Evolutionary conservation across 306 rosid species (phyloP).

Genomic region (Sphenostylis stenocarpa): DNA sequence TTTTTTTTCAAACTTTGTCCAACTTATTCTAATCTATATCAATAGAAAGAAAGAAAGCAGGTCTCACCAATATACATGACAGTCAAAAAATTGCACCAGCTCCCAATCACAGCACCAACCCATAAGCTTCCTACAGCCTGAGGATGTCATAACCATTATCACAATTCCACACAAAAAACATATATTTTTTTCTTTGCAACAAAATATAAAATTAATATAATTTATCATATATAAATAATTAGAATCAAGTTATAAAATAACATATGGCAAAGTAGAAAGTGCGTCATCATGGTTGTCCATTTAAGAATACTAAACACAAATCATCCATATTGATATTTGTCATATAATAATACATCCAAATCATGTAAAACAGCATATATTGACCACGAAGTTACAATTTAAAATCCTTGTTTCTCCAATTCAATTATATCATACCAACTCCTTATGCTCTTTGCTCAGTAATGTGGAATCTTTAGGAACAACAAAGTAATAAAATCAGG

Average conservation of each 20-base stretch:
- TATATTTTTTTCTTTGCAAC: background rate
- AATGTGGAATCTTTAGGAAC: background rate
- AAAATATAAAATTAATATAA: background rate
- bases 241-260: background rate
- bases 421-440: background rate
- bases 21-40: background rate
- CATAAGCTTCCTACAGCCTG: conserved; percentile 69
- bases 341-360: background rate
- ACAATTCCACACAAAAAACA: conserved; percentile 10
- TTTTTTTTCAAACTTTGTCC: background rate
- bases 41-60: conserved; percentile 19
- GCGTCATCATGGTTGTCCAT: conserved; percentile 15
- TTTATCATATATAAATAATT: conserved; percentile 3
- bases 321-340: background rate
- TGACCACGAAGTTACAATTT: background rate
- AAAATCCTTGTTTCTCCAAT: conserved; percentile 19
- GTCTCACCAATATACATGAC: conserved; percentile 83
- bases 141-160: conserved; percentile 32
- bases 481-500: background rate
- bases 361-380: background rate
- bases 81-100: conserved; percentile 93
- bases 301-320: conserved; percentile 1
- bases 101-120: conserved; percentile 75
- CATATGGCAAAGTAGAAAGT: conserved; percentile 1
- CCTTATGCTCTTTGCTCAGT: background rate